Evolutionary conservation across 2,329 filamentous ascomycete genomes (phyloP), one percentile per base, ranked within the genome.

Genomic region (Ophiostoma pallidulum): DNA sequence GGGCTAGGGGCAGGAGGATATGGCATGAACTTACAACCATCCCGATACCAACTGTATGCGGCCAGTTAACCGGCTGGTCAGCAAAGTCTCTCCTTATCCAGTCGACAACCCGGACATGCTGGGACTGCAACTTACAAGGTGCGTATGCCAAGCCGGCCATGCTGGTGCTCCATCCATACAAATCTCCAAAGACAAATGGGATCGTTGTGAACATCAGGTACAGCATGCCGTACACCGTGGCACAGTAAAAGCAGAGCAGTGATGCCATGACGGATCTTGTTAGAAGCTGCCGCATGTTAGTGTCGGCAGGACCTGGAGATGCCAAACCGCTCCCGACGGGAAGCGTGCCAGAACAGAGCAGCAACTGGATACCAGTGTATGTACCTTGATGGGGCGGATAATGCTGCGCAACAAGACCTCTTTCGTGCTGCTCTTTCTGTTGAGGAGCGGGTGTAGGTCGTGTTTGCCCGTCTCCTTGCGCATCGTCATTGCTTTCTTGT

Each of bases 131-230:
- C 47, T 28, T 41, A 49, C 47, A 36, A 6, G 47, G 47, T 4
- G 47, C 38, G 22, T 49, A 49, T 9, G 47, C 47, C 19, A 49
- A 20, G 0, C 47, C 47, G 16, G 47, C 26, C 12, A 45, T 18
- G 29, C 41, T 45, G 5, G 65, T 64, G 18, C 60, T 62, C 57
- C 80, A 80, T 31, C 65, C 62, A 53, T 80, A 81, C 32, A 65
- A 59, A 2, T 64, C 58, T 24, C 69, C 59, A 52, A 73, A 78
- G 0, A 79, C 73, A 2, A 67, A 58, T 0, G 70, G 66, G 44
- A 79, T 72, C 2, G 74, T 77, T 0, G 74, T 74, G 54, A 78
- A 71, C 18, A 78, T 62, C 1, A 63, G 70, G 57, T 78, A 80
- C 1, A 79, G 56, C 38, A 75, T 72, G 1, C 75, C 76, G 53